Evolutionary conservation across 139 green algal species (phyloP).

Genomic region (Limnomonas spitsbergensis): DNA sequence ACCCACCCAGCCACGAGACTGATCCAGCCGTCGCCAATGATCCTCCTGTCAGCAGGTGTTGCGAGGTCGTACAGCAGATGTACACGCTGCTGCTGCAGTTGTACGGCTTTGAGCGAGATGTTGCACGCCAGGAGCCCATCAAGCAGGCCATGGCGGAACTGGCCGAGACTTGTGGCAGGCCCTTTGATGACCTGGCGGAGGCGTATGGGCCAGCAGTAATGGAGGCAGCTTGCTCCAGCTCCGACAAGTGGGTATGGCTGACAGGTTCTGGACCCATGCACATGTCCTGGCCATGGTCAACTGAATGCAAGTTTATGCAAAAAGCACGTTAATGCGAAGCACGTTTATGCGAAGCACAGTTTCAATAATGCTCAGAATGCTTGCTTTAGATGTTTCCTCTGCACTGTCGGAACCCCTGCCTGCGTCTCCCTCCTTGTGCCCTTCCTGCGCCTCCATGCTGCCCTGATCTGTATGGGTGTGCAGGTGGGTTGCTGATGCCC

Average conservation of each 20-base stretch:
- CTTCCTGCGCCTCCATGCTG: not conserved
- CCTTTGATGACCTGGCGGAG: not conserved
- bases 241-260: not conserved
- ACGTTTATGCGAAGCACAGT: too few species aligned
- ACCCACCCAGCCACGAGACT: too few species aligned
- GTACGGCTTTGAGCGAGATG: constrained; percentile 42
- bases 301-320: too few species aligned
- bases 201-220: constrained; percentile 5
- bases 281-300: not conserved
- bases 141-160: constrained; percentile 11
- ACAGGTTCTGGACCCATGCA: not conserved
- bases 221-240: not conserved
- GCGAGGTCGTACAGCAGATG: constrained; percentile 33
- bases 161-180: not conserved
- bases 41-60: too few species aligned
- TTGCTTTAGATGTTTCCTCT: too few species aligned
- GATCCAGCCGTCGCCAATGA: too few species aligned
- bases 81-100: constrained; percentile 61
- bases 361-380: too few species aligned
- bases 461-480: not conserved
- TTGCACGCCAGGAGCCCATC: not conserved
- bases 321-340: too few species aligned
- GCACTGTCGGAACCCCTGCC: not conserved
- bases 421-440: not conserved
- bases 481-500: constrained; percentile 13